Percentiles rank a stretch among this genome's conserved stretches.
phyloP scores from a whole-genome alignment of 768 basidiomycete species.

The Mycena rebaudengoi region DNA sequence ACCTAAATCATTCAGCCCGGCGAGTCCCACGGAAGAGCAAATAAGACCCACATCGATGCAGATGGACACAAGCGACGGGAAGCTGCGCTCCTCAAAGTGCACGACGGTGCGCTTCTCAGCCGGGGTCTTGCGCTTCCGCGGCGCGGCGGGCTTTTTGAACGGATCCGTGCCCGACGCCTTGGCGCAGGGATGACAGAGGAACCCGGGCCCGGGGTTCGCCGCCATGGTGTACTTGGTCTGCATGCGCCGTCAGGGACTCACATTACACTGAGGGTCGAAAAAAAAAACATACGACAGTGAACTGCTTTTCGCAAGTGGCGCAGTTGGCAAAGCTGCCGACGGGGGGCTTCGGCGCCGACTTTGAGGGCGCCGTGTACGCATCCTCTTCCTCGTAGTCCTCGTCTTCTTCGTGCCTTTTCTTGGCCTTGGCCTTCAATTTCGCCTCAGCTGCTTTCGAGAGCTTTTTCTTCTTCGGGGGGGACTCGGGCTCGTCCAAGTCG shows the following conservation, averaged over 20 bases:
- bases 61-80: slow-evolving; percentile 76
- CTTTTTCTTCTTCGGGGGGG: slow-evolving; percentile 66
- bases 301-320: slow-evolving; percentile 82
- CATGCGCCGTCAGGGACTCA: neutral
- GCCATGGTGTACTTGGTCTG: slow-evolving; percentile 91
- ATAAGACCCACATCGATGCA: slow-evolving; percentile 75
- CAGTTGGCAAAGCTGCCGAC: slow-evolving; percentile 85
- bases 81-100: slow-evolving; percentile 72
- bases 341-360: slow-evolving; percentile 64
- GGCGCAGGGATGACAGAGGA: slow-evolving; percentile 85
- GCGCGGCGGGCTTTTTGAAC: slow-evolving; percentile 79
- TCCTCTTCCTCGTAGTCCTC: slow-evolving; percentile 69
- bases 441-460: slow-evolving; percentile 55
- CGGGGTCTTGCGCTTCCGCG: slow-evolving; percentile 68
- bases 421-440: slow-evolving; percentile 49
- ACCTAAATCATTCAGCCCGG: slow-evolving; percentile 70
- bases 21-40: neutral
- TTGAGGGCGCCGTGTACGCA: slow-evolving; percentile 72
- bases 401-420: slow-evolving; percentile 58
- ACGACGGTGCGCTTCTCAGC: slow-evolving; percentile 74
- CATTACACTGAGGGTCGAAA: neutral
- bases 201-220: slow-evolving; percentile 74
- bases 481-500: slow-evolving; percentile 71
- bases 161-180: slow-evolving; percentile 82
- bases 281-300: slow-evolving; percentile 77